phyloP scores from a whole-genome alignment of 441 rosid species.

The Gossypium lobatum region DNA sequence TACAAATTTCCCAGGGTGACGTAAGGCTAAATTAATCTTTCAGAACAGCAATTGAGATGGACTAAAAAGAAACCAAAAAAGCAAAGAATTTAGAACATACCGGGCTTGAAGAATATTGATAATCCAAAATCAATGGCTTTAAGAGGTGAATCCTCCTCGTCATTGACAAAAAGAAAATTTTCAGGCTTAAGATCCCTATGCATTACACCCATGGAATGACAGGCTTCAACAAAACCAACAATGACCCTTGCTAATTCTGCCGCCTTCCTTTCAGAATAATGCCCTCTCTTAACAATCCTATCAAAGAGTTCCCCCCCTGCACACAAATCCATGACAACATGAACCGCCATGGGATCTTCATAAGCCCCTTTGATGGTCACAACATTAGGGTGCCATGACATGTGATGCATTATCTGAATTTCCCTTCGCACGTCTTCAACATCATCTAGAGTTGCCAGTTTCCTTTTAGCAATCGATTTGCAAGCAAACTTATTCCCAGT shows the following conservation, averaged over 20 bases:
- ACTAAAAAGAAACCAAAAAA: background rate
- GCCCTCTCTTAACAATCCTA: conserved; percentile 54
- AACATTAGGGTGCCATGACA: conserved; percentile 31
- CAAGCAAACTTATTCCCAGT: conserved; percentile 37
- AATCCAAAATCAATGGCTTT: conserved; percentile 66
- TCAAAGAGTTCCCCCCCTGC: conserved; percentile 41
- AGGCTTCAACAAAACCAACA: conserved; percentile 52
- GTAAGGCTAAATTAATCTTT: background rate
- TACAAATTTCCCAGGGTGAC: no score
- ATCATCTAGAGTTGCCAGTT: conserved; percentile 23
- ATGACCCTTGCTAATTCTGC: conserved; percentile 46
- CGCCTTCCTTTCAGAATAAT: conserved; percentile 54
- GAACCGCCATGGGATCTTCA: conserved; percentile 38
- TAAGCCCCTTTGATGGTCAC: conserved; percentile 34
- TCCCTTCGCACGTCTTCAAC: conserved; percentile 44
- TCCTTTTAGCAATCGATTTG: conserved; percentile 45
- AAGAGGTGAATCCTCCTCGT: conserved; percentile 52
- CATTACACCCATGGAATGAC: conserved; percentile 61
- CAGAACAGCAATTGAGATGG: background rate
- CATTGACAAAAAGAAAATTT: conserved; percentile 50
- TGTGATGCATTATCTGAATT: conserved; percentile 43
- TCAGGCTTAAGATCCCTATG: conserved; percentile 72
- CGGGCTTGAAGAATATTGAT: conserved; percentile 56
- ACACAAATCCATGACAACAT: conserved; percentile 44
- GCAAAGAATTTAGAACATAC: conserved; percentile 26